Percentiles rank a stretch among this genome's conserved stretches.
phyloP scores from a whole-genome alignment of 2,329 filamentous ascomycete species.

The Apiospora marii region DNA sequence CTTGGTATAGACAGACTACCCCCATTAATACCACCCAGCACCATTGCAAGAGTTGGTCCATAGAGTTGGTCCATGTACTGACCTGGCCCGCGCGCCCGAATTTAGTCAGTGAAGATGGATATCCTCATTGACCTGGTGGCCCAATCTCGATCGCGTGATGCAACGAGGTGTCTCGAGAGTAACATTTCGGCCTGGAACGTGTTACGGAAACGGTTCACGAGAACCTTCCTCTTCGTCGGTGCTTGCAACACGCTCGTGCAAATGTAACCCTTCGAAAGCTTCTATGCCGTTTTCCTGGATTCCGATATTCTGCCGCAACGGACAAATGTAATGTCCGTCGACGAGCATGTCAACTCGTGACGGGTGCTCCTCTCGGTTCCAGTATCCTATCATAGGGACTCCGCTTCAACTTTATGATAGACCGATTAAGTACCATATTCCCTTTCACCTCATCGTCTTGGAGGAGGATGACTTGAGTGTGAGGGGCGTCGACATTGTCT shows the following conservation, averaged over 20 bases:
- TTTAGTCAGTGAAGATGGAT: background rate
- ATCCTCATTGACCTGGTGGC: too few species aligned
- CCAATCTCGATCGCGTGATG: background rate
- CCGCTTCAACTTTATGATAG: too few species aligned
- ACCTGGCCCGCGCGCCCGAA: background rate
- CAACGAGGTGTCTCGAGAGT: background rate
- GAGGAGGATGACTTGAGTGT: too few species aligned
- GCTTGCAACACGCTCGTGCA: background rate
- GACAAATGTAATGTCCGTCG: too few species aligned
- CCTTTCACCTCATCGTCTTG: too few species aligned
- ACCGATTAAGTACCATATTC: too few species aligned
- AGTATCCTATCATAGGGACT: too few species aligned
- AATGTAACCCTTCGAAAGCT: background rate
- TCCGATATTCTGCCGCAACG: background rate
- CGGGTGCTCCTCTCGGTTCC: too few species aligned
- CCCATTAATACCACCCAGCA: rapidly evolving
- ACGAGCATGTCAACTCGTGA: background rate
- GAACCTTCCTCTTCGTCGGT: background rate
- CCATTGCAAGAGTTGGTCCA: too few species aligned
- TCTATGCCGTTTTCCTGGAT: background rate
- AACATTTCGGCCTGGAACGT: background rate
- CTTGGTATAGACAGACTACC: too few species aligned
- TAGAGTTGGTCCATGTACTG: background rate
- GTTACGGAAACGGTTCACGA: background rate
- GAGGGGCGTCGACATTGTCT: too few species aligned